phyloP scores from a whole-genome alignment of 2,329 filamentous ascomycete genomes.

The Diplodia mutila region DNA sequence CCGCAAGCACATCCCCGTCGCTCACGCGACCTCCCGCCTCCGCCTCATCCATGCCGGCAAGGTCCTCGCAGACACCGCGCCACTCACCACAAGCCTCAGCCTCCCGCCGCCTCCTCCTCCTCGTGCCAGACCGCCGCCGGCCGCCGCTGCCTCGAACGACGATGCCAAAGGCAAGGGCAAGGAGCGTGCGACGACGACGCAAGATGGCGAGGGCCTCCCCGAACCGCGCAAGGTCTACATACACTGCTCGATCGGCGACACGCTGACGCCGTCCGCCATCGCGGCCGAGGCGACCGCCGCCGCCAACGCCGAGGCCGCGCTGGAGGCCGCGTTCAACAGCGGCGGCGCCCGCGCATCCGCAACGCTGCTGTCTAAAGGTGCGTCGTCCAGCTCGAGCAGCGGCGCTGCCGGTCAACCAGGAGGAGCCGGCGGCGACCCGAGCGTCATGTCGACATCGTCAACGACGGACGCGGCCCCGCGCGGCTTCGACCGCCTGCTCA shows the following conservation, averaged over 20 bases:
- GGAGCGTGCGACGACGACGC: slow-evolving; percentile 53
- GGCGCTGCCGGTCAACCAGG: background rate
- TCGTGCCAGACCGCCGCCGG: slow-evolving; percentile 37
- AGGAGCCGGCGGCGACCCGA: background rate
- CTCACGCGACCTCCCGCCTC: slow-evolving; percentile 69
- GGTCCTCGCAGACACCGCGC: slow-evolving; percentile 74
- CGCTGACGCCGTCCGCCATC: slow-evolving; percentile 70
- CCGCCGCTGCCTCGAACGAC: slow-evolving; percentile 26
- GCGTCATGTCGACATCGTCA: slow-evolving; percentile 44
- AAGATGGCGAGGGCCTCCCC: slow-evolving; percentile 37
- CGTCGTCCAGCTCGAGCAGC: slow-evolving; percentile 27
- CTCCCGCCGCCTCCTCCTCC: slow-evolving; percentile 61
- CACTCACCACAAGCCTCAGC: slow-evolving; percentile 70
- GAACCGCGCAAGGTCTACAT: slow-evolving; percentile 71
- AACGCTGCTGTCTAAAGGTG: background rate
- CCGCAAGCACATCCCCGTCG: slow-evolving; percentile 67
- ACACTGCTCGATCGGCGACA: slow-evolving; percentile 88
- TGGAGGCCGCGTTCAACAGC: slow-evolving; percentile 31
- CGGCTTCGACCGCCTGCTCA: slow-evolving; percentile 85
- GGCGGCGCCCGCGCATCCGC: slow-evolving; percentile 25
- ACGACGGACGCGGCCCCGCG: slow-evolving; percentile 58
- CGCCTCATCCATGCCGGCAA: slow-evolving; percentile 90
- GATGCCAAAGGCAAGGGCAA: slow-evolving; percentile 65
- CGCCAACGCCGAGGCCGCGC: slow-evolving; percentile 44
- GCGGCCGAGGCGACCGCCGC: slow-evolving; percentile 62